Base-by-base conservation (phyloP, 805 yeast species). In the Metschnikowia drakensbergensis region DNA sequence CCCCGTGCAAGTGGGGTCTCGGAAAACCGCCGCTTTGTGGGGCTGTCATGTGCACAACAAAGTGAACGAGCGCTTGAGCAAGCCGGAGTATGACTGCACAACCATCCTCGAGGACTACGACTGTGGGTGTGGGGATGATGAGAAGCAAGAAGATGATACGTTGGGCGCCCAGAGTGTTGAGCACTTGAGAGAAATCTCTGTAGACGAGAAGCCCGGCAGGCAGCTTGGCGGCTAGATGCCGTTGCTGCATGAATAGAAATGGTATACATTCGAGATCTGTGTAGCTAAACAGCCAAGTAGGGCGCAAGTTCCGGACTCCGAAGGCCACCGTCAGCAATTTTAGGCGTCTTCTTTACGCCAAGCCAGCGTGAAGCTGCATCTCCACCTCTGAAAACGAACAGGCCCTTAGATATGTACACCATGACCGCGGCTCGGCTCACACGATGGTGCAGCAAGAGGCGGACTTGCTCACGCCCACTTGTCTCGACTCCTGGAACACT, bases 81-180 rank as follows among this genome's bases (percentile, higher is more conserved):
- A 57, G 58, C 80, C 77, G 1, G 72, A 75, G 13, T 94, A 89
- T 64, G 97, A 94, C 64, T 94, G 99, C 64, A 75, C 88, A 2
- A 81, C 78, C 6, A 86, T 94, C 48, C 71, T 88, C 46, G 97
- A 89, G 57, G 94, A 88, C 66, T 94, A 94, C 66, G 96, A 91
- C 60, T 92, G 99, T 72, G 99, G 99, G 0, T 92, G 99, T 69
- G 96, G 94, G 0, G 74, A 65, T 9, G 96, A 82, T 44, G 92
- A 83, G 58, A 80, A 77, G 55, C 75, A 70, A 42, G 68, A 60
- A 5, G 82, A 74, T 47, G 54, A 51, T 17, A 76, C 78, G 2
- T 60, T 73, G 48, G 71, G 70, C 2, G 58, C 59, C 29, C 63
- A 65, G 45, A 55, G 60, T 13, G 54, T 65, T 29, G 57, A 55